phyloP scores from a whole-genome alignment of 495 filamentous ascomycete species.

The Lophiostoma macrostomum region DNA sequence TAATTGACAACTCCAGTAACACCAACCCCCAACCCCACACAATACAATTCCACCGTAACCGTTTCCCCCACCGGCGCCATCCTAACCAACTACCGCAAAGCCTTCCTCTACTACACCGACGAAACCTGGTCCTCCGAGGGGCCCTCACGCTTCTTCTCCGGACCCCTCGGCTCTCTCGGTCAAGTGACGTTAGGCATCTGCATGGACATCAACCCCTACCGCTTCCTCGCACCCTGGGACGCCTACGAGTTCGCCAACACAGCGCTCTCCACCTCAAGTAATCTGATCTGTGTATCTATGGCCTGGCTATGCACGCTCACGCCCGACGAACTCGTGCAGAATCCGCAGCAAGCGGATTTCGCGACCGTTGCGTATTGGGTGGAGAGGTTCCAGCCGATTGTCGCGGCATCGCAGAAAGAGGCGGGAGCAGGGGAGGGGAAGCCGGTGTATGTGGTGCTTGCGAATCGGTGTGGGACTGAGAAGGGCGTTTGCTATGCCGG shows the following conservation, averaged over 20 bases:
- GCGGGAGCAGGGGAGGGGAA: constrained; percentile 45
- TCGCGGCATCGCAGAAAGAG: too few relatives aligned
- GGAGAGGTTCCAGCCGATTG: constrained; percentile 72
- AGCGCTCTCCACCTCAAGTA: constrained; percentile 60
- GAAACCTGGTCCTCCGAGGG: constrained; percentile 88
- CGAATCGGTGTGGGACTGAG: constrained; percentile 76
- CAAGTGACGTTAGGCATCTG: constrained; percentile 83
- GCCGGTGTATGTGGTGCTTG: constrained; percentile 75
- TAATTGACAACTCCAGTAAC: too few relatives aligned
- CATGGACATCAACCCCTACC: constrained; percentile 81
- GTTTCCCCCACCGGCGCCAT: constrained; percentile 70
- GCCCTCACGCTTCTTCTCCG: constrained; percentile 56
- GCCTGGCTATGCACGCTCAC: constrained; percentile 70
- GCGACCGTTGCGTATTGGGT: constrained; percentile 89
- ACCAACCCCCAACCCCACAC: constrained; percentile 16
- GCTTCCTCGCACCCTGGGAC: constrained; percentile 71
- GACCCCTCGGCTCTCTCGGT: constrained; percentile 38
- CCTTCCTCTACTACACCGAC: constrained; percentile 86
- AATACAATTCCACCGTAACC: constrained; percentile 82
- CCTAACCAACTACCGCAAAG: constrained; percentile 82
- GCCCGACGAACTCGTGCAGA: constrained; percentile 47
- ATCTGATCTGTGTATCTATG: constrained; percentile 79
- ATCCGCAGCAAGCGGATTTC: constrained; percentile 62
- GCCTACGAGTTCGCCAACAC: constrained; percentile 85
- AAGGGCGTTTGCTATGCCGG: constrained; percentile 73